These are phyloP conservation scores for Diaporthe aspalathi DNA, from an alignment of 2,329 filamentous ascomycete species.

Conservation along the genomic window DNA sequence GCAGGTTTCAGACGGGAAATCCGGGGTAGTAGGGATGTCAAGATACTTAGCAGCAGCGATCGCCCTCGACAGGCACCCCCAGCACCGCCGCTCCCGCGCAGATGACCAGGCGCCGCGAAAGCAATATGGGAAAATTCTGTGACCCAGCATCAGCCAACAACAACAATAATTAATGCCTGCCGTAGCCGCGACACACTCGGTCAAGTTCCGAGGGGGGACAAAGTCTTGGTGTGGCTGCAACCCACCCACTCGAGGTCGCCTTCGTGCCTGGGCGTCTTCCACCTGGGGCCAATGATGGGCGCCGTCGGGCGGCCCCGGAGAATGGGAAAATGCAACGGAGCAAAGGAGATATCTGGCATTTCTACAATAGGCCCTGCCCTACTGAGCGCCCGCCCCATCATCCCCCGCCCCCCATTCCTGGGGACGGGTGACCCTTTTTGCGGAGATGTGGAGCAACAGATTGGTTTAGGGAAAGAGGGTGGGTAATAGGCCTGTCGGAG, in stretches of 20 bases:
- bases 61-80: background rate
- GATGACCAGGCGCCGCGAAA: background rate
- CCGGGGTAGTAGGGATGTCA: slow-evolving; percentile 15
- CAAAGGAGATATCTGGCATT: background rate
- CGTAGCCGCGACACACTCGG: slow-evolving; percentile 21
- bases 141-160: background rate
- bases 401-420: slow-evolving; percentile 23
- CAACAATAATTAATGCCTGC: slow-evolving; percentile 10
- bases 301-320: slow-evolving; percentile 27
- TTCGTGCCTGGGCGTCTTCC: slow-evolving; percentile 4
- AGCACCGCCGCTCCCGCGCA: background rate
- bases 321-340: slow-evolving; percentile 15
- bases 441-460: slow-evolving; percentile 25
- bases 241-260: slow-evolving; percentile 6
- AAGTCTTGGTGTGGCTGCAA: slow-evolving; percentile 21
- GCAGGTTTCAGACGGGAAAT: slow-evolving; percentile 20
- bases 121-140: slow-evolving; percentile 25
- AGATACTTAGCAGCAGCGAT: slow-evolving; percentile 20
- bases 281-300: slow-evolving; percentile 14
- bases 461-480: slow-evolving; percentile 2
- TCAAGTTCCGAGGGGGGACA: slow-evolving; percentile 13
- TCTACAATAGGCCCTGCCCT: background rate
- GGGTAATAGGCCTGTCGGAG: background rate
- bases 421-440: slow-evolving; percentile 20
- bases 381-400: background rate